Evolutionary conservation across 805 yeast genomes (phyloP).

Genomic region (Scheffersomyces ergatensis): DNA sequence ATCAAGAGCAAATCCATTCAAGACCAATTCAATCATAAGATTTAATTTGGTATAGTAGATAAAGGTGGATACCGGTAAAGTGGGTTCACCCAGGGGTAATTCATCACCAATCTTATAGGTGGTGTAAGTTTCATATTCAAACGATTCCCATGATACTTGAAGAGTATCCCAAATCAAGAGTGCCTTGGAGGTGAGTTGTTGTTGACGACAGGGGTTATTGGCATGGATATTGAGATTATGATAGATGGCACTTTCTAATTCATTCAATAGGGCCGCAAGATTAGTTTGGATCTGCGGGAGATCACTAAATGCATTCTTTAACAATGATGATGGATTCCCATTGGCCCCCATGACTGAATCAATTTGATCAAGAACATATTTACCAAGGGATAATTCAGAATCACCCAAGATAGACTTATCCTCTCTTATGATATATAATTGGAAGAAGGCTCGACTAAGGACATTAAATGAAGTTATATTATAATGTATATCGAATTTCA

Average conservation of each 20-base stretch:
- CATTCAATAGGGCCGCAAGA: constrained; percentile 28
- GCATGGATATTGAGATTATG: constrained; percentile 27
- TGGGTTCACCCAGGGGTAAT: constrained; percentile 34
- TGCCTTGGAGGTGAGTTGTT: constrained; percentile 64
- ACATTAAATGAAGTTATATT: constrained; percentile 31
- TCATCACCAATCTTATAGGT: constrained; percentile 37
- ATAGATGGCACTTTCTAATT: constrained; percentile 44
- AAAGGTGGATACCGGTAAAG: constrained; percentile 71
- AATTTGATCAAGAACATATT: constrained; percentile 33
- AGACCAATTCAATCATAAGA: constrained; percentile 68
- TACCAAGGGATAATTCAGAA: constrained; percentile 17
- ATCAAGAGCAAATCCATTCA: constrained; percentile 75
- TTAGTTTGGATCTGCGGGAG: not conserved
- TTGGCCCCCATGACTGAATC: constrained; percentile 36
- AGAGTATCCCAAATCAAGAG: constrained; percentile 70
- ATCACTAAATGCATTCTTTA: constrained; percentile 19
- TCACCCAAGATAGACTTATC: constrained; percentile 59
- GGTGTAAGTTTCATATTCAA: constrained; percentile 48
- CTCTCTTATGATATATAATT: constrained; percentile 60
- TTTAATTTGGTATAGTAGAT: constrained; percentile 63
- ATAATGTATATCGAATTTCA: constrained; percentile 24
- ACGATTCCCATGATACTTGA: constrained; percentile 69
- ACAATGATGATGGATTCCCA: constrained; percentile 21
- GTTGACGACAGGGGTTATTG: constrained; percentile 75
- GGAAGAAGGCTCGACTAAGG: constrained; percentile 62